These are phyloP conservation scores for Meyerozyma elateridarum DNA, from an alignment of 1,139 yeast species.

Conservation along the genomic window DNA sequence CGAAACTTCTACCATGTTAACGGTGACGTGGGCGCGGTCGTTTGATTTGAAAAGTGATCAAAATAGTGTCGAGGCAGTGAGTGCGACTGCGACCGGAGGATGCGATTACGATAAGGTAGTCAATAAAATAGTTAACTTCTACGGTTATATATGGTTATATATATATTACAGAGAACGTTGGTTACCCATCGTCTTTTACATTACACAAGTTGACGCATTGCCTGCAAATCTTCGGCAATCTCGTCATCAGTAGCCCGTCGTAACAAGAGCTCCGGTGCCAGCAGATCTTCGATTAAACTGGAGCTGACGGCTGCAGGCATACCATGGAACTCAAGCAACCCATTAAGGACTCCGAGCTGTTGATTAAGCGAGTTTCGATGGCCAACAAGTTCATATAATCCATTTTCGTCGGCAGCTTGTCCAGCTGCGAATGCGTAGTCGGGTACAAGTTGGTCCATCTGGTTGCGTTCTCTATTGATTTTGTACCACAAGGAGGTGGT, in stretches of 20 bases:
- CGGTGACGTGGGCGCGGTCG: no score
- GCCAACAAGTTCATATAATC: slow-evolving; percentile 43
- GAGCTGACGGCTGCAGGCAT: slow-evolving; percentile 62
- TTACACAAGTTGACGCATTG: slow-evolving; percentile 39
- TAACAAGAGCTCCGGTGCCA: slow-evolving; percentile 32
- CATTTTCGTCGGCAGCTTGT: slow-evolving; percentile 18
- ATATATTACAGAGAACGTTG: background rate
- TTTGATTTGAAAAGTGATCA: background rate
- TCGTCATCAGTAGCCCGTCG: slow-evolving; percentile 58
- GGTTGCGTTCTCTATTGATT: slow-evolving; percentile 83
- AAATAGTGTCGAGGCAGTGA: background rate
- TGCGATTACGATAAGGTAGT: background rate
- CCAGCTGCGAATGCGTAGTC: slow-evolving; percentile 35
- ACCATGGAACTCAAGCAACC: slow-evolving; percentile 55
- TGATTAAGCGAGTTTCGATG: slow-evolving; percentile 51
- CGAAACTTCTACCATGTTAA: slow-evolving; percentile 76
- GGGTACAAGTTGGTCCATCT: slow-evolving; percentile 67
- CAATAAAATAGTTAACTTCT: background rate
- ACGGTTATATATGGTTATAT: no score
- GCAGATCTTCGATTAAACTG: slow-evolving; percentile 19
- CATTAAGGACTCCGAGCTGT: slow-evolving; percentile 55
- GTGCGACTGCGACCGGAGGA: background rate
- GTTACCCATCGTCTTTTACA: background rate
- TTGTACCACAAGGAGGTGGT: slow-evolving; percentile 92
- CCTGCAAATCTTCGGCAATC: slow-evolving; percentile 52